Percentiles rank a stretch among this genome's conserved stretches.
Evolutionary conservation across 305 asterid genomes (phyloP).

Genomic region (Rubia occidens): DNA sequence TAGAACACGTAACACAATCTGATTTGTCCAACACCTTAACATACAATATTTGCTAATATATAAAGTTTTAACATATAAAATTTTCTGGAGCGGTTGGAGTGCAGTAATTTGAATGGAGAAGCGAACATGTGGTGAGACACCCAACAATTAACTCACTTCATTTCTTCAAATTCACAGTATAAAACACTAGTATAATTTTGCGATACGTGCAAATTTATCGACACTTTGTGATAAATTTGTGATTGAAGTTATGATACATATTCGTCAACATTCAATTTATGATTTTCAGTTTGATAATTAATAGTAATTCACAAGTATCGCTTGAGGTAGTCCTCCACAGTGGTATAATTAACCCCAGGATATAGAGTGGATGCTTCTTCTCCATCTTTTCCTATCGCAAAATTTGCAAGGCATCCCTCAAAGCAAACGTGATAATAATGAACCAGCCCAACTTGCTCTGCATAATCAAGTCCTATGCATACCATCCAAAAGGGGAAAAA

Average conservation of each 20-base stretch:
- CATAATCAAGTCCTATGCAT: slow-evolving; percentile 32
- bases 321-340: slow-evolving; percentile 30
- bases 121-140: too few species aligned
- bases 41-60: too few species aligned
- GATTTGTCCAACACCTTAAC: too few species aligned
- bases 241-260: background rate
- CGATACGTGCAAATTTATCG: too few species aligned
- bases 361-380: slow-evolving; percentile 45
- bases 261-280: background rate
- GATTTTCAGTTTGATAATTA: background rate
- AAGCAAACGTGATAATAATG: slow-evolving; percentile 37
- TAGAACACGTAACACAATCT: too few species aligned
- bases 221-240: background rate
- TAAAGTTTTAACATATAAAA: too few species aligned
- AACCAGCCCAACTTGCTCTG: slow-evolving; percentile 34
- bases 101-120: too few species aligned
- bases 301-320: slow-evolving; percentile 25
- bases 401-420: slow-evolving; percentile 40
- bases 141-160: background rate
- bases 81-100: too few species aligned
- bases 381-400: slow-evolving; percentile 37
- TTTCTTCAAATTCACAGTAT: background rate
- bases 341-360: slow-evolving; percentile 35
- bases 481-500: too few species aligned
- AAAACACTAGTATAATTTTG: background rate